phyloP scores from a whole-genome alignment of 2,329 filamentous ascomycete genomes.

The Chrysoporthe austroafricana region DNA sequence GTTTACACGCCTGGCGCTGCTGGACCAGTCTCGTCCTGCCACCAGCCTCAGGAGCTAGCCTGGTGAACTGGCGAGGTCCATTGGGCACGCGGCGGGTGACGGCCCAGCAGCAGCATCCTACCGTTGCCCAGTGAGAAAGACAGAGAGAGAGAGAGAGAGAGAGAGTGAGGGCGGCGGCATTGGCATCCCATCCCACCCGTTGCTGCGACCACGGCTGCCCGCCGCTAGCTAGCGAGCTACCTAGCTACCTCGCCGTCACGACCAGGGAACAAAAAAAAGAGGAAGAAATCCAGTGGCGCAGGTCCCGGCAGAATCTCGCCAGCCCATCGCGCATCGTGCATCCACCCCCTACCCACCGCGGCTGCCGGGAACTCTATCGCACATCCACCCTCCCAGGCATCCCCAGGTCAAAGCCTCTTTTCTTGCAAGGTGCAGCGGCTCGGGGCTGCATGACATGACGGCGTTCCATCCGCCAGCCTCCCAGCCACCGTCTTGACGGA shows the following conservation, averaged over 20 bases:
- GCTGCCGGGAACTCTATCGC: not conserved
- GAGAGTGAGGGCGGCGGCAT: no score
- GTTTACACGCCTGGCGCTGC: constrained; percentile 10
- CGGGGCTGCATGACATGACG: constrained; percentile 16
- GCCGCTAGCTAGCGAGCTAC: no score
- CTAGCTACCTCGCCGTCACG: not conserved
- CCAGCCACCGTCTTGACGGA: constrained; percentile 30
- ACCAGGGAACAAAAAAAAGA: not conserved
- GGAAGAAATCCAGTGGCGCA: constrained; percentile 17
- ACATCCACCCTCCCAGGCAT: not conserved
- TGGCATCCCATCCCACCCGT: no score
- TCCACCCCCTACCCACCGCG: not conserved
- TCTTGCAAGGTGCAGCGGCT: constrained; percentile 1
- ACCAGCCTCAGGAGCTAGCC: not conserved
- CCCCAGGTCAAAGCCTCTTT: no score
- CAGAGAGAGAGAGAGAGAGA: no score
- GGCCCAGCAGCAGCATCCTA: no score
- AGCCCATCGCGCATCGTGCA: not conserved
- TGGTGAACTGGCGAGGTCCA: not conserved
- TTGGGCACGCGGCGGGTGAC: not conserved
- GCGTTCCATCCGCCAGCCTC: constrained; percentile 7
- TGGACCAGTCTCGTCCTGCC: not conserved
- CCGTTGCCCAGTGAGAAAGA: no score
- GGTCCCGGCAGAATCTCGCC: not conserved
- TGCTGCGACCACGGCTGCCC: no score